Conservation (phyloP, 345 rosid species). For the Limnanthes douglasii region DNA sequence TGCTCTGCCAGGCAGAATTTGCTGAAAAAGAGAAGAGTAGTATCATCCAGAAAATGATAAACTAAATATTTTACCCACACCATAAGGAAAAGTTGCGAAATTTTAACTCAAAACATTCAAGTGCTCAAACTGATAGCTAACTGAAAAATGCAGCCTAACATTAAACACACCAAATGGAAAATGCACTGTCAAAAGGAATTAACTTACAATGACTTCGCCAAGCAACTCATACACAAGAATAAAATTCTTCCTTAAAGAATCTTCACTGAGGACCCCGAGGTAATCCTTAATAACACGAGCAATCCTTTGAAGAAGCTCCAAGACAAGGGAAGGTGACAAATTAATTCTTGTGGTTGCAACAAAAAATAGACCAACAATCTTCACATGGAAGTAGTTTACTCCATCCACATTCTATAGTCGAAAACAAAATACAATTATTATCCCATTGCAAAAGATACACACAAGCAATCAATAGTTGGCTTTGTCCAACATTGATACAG, state of each 20-base stretch:
- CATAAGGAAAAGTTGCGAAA: too few species aligned
- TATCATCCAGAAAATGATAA: too few species aligned
- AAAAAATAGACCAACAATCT: conserved; percentile 79
- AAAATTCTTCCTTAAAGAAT: conserved; percentile 79
- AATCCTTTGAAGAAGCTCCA: conserved; percentile 95
- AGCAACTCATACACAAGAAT: conserved; percentile 95
- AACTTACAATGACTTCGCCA: conserved; percentile 94
- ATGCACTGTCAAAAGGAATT: too few species aligned
- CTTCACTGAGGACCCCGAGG: conserved; percentile 91
- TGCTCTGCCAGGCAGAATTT: background rate
- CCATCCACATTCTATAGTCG: conserved; percentile 65
- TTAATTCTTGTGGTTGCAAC: conserved; percentile 95
- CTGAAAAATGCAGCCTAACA: too few species aligned
- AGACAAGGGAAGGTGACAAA: conserved; percentile 77
- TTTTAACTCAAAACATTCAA: too few species aligned
- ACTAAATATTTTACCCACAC: too few species aligned
- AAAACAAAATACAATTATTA: too few species aligned
- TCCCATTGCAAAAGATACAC: too few species aligned
- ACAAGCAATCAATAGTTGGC: too few species aligned
- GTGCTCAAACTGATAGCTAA: too few species aligned
- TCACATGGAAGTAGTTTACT: conserved; percentile 96
- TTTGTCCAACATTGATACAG: too few species aligned
- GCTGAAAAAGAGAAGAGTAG: background rate
- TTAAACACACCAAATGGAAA: too few species aligned
- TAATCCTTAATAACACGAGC: conserved; percentile 97